phyloP scores from a whole-genome alignment of 352 stramenopile species.

The Globisporangium iwayamae region DNA sequence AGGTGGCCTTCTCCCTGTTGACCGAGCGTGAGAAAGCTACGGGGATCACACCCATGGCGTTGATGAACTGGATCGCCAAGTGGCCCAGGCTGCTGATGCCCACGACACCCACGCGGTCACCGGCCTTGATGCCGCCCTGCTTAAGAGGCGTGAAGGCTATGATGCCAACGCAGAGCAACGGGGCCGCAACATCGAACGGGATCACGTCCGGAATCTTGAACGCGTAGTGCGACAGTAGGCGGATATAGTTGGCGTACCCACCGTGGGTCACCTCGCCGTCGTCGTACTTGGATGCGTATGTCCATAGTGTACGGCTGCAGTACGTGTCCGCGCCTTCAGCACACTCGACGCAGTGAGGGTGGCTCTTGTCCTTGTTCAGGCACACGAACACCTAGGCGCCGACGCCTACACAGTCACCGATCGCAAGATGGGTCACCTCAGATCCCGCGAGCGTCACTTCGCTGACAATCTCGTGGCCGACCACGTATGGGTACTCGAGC shows the following conservation, averaged over 20 bases:
- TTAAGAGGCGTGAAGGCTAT: conserved; percentile 77
- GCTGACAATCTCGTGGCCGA: conserved; percentile 53
- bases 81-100: conserved; percentile 87
- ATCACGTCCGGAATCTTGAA: conserved; percentile 76
- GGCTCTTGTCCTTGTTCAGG: neutral
- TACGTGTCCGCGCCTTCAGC: conserved; percentile 49
- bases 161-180: conserved; percentile 82
- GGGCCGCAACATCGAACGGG: conserved; percentile 43
- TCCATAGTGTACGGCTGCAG: conserved; percentile 42
- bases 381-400: neutral
- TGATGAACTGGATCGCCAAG: conserved; percentile 71
- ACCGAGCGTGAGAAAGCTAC: conserved; percentile 61
- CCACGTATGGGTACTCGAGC: conserved; percentile 36
- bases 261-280: conserved; percentile 29
- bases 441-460: conserved; percentile 32
- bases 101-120: conserved; percentile 59
- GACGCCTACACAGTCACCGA: conserved; percentile 44
- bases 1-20: conserved; percentile 52
- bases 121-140: conserved; percentile 35
- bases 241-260: conserved; percentile 73
- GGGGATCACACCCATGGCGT: conserved; percentile 22
- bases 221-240: conserved; percentile 54
- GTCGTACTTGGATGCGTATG: conserved; percentile 43
- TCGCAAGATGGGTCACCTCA: conserved; percentile 56
- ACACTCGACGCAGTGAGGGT: conserved; percentile 60